A percentile compares a stretch with the other conserved stretches of the same genome.
Evolutionary conservation across 108 stramenopile genomes (phyloP).

Genomic region (Fragilariopsis cylindrus): DNA sequence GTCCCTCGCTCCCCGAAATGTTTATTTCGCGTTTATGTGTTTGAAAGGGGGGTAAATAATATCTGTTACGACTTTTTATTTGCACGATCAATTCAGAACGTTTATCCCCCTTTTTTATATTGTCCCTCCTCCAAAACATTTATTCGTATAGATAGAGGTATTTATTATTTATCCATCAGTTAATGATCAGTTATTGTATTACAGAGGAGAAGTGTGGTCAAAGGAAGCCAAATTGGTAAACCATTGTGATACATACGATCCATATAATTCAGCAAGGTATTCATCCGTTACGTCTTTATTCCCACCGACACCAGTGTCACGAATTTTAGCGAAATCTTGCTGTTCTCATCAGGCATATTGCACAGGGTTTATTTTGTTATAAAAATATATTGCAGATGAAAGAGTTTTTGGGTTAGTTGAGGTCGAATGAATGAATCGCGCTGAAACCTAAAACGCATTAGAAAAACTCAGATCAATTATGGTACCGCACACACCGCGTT

Average conservation of each 20-base stretch:
- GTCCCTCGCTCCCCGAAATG: no score
- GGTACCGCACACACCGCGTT: neutral
- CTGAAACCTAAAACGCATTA: neutral
- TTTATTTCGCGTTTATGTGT: no score
- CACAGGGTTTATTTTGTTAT: no score
- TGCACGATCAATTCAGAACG: no score
- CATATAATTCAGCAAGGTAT: neutral
- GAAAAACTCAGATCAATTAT: neutral
- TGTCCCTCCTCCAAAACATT: no score
- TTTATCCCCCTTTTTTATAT: no score
- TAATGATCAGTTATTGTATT: no score
- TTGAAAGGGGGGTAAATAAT: no score
- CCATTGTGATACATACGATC: neutral
- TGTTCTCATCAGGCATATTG: neutral
- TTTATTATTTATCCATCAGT: no score
- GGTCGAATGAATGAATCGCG: neutral
- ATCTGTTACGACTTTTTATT: no score
- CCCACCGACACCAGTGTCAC: neutral
- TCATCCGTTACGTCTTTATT: neutral
- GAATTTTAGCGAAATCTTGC: neutral
- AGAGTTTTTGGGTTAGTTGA: neutral
- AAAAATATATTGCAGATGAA: neutral
- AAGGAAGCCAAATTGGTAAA: slow-evolving; percentile 1
- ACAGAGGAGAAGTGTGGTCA: neutral
- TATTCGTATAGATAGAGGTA: no score